phyloP scores from a whole-genome alignment of 768 basidiomycete genomes.

The Wakefieldia striispora region DNA sequence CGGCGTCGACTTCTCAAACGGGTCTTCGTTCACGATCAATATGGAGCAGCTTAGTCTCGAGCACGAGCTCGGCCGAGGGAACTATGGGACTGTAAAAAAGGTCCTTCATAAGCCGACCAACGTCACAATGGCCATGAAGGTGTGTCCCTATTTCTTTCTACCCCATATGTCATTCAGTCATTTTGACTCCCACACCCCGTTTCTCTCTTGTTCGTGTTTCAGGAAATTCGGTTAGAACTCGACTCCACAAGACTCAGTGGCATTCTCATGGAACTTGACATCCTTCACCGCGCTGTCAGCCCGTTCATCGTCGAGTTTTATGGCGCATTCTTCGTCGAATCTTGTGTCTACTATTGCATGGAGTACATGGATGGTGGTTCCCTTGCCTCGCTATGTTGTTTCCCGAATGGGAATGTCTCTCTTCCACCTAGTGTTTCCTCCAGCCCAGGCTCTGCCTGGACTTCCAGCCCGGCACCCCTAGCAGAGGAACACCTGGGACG shows the following conservation, averaged over 20 bases:
- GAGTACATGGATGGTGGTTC: conserved; percentile 99
- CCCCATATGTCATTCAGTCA: conserved; percentile 10
- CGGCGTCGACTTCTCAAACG: conserved; percentile 88
- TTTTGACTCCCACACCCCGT: not conserved
- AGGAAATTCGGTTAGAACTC: conserved; percentile 98
- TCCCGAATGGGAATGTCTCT: conserved; percentile 39
- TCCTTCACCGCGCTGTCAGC: conserved; percentile 89
- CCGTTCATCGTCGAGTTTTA: conserved; percentile 98
- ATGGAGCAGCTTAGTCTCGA: conserved; percentile 89
- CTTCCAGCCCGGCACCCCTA: conserved; percentile 38
- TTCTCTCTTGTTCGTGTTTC: conserved; percentile 6
- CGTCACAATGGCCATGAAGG: conserved; percentile 99
- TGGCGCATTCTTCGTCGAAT: conserved; percentile 98
- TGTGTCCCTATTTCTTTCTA: conserved; percentile 34
- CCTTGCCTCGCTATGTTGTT: conserved; percentile 70
- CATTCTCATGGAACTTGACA: conserved; percentile 98
- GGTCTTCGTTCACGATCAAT: conserved; percentile 88
- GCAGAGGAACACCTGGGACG: conserved; percentile 79
- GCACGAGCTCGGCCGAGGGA: conserved; percentile 94
- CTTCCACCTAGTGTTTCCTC: conserved; percentile 33
- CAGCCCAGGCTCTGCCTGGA: conserved; percentile 34
- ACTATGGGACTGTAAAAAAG: conserved; percentile 97
- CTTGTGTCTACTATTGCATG: conserved; percentile 99
- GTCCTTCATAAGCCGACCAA: conserved; percentile 93
- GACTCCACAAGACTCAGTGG: conserved; percentile 91